Conservation (phyloP, 164 flowering plant species). For the Aristolochia fimbriata region DNA sequence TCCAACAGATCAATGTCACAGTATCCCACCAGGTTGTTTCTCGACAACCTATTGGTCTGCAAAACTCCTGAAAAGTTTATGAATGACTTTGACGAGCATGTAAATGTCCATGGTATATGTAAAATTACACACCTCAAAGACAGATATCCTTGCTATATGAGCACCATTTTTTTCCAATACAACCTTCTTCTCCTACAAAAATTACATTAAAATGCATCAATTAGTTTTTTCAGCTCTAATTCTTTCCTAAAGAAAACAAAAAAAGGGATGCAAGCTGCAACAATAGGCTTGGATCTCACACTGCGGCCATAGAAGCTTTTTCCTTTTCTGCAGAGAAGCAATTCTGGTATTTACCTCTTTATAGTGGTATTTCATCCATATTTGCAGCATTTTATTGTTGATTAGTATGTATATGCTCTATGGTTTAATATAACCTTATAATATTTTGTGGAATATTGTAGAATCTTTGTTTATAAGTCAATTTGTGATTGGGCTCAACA, state of each 20-base stretch:
- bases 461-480: too few species aligned
- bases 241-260: background rate
- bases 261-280: background rate
- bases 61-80: constrained; percentile 2
- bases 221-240: background rate
- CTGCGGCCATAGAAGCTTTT: too few species aligned
- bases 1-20: constrained; percentile 82
- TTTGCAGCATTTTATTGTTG: too few species aligned
- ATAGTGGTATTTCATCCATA: too few species aligned
- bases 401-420: too few species aligned
- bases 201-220: background rate
- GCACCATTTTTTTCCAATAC: constrained; percentile 81
- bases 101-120: background rate
- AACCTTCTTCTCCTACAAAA: constrained; percentile 70
- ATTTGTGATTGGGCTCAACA: too few species aligned
- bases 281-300: too few species aligned
- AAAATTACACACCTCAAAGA: constrained; percentile 59
- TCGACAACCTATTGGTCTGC: constrained; percentile 83
- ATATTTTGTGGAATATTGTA: too few species aligned
- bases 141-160: constrained; percentile 71
- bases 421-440: too few species aligned
- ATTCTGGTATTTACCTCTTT: too few species aligned
- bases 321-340: too few species aligned
- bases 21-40: constrained; percentile 71
- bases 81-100: background rate